Percentiles rank a stretch among this genome's conserved stretches.
Conservation (phyloP, 2,329 filamentous ascomycete genomes). For the Stenocarpella maydis region DNA sequence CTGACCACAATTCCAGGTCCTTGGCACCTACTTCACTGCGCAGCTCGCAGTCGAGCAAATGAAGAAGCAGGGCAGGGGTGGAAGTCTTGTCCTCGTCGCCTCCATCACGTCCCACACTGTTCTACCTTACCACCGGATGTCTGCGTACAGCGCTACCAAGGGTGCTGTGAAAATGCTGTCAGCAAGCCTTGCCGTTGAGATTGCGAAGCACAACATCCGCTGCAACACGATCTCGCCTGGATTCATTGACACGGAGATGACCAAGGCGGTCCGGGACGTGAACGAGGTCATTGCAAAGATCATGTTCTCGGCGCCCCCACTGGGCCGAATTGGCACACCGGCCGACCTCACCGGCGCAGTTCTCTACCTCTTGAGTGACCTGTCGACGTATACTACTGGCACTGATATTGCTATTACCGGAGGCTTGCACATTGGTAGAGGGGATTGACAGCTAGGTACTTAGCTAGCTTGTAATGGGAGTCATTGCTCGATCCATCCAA, state of each 20-base stretch:
- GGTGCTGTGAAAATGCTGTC: neutral
- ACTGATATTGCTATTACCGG: neutral
- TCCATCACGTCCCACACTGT: neutral
- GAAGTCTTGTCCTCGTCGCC: neutral
- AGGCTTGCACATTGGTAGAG: neutral
- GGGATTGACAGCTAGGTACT: too few species aligned
- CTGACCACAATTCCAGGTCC: neutral
- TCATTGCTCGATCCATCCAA: too few species aligned
- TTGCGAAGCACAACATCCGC: neutral
- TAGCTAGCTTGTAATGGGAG: too few species aligned
- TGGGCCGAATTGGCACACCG: neutral
- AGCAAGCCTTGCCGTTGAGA: neutral
- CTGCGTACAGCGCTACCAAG: neutral
- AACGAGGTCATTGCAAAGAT: neutral
- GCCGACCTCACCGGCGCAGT: neutral
- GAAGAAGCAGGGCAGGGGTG: neutral
- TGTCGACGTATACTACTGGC: neutral
- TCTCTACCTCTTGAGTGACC: neutral
- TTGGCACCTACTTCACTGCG: neutral
- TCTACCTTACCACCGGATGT: neutral
- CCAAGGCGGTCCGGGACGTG: neutral
- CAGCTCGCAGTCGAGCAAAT: neutral
- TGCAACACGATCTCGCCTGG: neutral
- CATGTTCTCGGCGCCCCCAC: conserved; percentile 1
- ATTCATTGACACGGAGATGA: neutral